A percentile compares a stretch with the other conserved stretches of the same genome.
phyloP scores from a whole-genome alignment of 768 basidiomycete genomes.

The Tylopilus balloui region DNA sequence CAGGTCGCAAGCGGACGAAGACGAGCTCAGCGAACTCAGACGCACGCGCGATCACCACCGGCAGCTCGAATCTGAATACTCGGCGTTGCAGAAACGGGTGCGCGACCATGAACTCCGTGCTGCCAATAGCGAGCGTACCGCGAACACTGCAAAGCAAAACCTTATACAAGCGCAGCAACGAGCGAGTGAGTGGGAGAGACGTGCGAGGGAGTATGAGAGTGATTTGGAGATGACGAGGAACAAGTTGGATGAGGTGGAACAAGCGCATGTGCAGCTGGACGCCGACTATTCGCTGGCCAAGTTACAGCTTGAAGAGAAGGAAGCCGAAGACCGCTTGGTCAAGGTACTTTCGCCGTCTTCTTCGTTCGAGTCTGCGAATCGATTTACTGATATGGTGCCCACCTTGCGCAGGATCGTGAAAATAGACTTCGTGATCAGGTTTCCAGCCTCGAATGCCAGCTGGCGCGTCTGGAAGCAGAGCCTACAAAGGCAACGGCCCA shows the following conservation, averaged over 20 bases:
- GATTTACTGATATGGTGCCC: slow-evolving; percentile 1
- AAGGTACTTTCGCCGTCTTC: slow-evolving; percentile 44
- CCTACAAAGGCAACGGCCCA: slow-evolving; percentile 44
- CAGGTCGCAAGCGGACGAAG: slow-evolving; percentile 60
- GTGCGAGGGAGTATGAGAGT: slow-evolving; percentile 64
- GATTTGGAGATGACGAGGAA: slow-evolving; percentile 57
- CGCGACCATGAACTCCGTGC: slow-evolving; percentile 67
- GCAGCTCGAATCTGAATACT: slow-evolving; percentile 63
- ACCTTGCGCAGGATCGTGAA: slow-evolving; percentile 59
- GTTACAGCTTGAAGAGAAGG: slow-evolving; percentile 71
- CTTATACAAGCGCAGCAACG: slow-evolving; percentile 73
- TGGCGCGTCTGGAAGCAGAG: slow-evolving; percentile 54
- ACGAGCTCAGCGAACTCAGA: slow-evolving; percentile 69
- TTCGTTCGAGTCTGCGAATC: neutral
- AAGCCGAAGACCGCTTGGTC: slow-evolving; percentile 61
- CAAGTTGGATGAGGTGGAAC: slow-evolving; percentile 64
- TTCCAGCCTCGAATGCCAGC: slow-evolving; percentile 54
- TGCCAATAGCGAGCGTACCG: slow-evolving; percentile 56
- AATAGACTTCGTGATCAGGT: slow-evolving; percentile 65
- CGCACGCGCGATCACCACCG: slow-evolving; percentile 55
- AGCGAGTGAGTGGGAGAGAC: slow-evolving; percentile 76
- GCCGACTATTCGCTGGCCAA: slow-evolving; percentile 64
- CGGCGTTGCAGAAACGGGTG: slow-evolving; percentile 62
- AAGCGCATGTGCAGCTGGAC: slow-evolving; percentile 59
- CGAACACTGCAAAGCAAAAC: slow-evolving; percentile 54